Evolutionary conservation across 129 eudicot species (phyloP).

Genomic region (Ambrosia artemisiifolia): DNA sequence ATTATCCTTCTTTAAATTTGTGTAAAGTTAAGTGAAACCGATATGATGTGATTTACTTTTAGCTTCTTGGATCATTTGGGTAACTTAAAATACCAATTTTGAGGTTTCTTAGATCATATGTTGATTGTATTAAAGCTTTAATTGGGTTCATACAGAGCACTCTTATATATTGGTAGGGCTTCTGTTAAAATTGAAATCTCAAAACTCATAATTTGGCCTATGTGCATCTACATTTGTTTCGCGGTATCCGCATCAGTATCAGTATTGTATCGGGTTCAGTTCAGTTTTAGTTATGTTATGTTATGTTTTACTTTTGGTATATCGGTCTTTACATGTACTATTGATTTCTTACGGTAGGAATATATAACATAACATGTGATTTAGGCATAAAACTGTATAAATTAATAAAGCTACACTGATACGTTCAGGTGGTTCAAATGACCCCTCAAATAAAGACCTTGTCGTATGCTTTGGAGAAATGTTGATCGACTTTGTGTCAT

Average conservation of each 20-base stretch:
- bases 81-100: not conserved
- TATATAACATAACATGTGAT: no score
- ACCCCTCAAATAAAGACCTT: not conserved
- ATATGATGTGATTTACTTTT: not conserved
- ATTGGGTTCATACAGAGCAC: no score
- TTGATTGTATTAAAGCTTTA: not conserved
- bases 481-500: conserved; percentile 85
- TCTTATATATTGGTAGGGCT: no score
- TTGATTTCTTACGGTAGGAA: not conserved
- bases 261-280: no score
- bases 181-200: no score
- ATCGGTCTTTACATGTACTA: not conserved
- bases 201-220: no score
- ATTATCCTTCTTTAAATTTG: no score
- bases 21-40: no score
- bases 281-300: no score
- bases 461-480: conserved; percentile 77
- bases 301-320: no score
- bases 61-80: not conserved
- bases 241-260: no score
- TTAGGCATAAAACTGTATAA: not conserved
- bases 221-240: no score
- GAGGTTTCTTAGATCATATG: not conserved
- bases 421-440: conserved; percentile 18
- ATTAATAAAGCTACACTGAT: not conserved